Conservation (phyloP, 106 monocot species). For the Allium cepa region DNA sequence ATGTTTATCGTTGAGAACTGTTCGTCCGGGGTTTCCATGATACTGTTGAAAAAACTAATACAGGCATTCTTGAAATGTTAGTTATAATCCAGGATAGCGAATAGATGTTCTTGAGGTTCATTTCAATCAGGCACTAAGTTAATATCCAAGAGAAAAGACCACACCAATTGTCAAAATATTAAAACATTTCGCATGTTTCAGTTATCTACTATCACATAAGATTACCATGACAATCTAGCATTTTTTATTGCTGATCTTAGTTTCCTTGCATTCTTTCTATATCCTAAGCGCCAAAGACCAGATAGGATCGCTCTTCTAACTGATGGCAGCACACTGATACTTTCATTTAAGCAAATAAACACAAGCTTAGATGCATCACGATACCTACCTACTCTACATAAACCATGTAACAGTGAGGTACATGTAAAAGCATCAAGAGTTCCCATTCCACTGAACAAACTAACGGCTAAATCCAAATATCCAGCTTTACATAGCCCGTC, state of each 20-base stretch:
- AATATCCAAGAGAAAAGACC: too few species aligned
- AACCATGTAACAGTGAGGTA: conserved; percentile 58
- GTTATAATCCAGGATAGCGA: too few species aligned
- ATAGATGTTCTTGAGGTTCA: too few species aligned
- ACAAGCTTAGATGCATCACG: conserved; percentile 49
- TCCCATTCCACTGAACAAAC: conserved; percentile 50
- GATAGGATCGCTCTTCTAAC: conserved; percentile 44
- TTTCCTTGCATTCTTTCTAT: conserved; percentile 46
- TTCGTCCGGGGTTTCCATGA: too few species aligned
- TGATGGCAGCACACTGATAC: conserved; percentile 45
- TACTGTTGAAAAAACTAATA: too few species aligned
- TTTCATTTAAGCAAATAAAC: conserved; percentile 37
- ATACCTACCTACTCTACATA: conserved; percentile 50
- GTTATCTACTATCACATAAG: neutral
- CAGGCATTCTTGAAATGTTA: too few species aligned
- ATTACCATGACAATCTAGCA: conserved; percentile 18
- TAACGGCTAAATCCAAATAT: conserved; percentile 52
- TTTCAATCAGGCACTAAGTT: too few species aligned
- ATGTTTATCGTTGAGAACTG: too few species aligned
- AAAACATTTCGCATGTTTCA: neutral
- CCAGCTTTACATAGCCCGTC: conserved; percentile 62
- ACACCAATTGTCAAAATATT: neutral
- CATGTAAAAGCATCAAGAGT: conserved; percentile 75
- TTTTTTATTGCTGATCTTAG: conserved; percentile 33
- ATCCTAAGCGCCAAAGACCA: conserved; percentile 53